Base-by-base conservation (phyloP, 2,329 filamentous ascomycete genomes). In the Elsinoe arachidis region DNA sequence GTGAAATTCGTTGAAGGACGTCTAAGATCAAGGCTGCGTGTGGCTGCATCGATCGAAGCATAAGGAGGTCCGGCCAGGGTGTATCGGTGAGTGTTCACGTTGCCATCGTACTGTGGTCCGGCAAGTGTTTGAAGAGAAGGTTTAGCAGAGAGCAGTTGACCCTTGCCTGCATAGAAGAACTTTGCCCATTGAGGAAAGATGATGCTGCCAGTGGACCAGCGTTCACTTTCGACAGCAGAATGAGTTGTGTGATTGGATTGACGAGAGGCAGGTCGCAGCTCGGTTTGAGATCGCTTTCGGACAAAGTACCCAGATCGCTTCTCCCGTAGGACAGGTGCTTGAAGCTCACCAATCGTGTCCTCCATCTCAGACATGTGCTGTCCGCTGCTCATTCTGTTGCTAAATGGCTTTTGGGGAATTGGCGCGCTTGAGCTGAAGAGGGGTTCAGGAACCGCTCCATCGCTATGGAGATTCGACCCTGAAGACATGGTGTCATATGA, bases 141-240 rank as follows among this genome's bases (percentile, higher is more conserved):
- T 12, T 56, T 58, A 23, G 58, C 55, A 21, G 26, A 43, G 10
- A 64, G 43, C 15, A 70, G 60, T 9, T 60, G 58, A 15, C 61
- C 61, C 23, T 61, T 64, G 3, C 67, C 65, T 17, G 61, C 63
- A 61, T 72, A 72, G 59, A 69, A 72, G 17, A 65, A 62, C 55
- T 64, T 70, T 10, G 69, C 69, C 69, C 69, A 72, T 3, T 62
- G 62, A 6, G 69, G 69, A 55, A 72, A 70, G 23, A 70, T 60
- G 43, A 58, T 64, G 54, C 64, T 69, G 17, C 62, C 65, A 35
- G 61, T 59, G 44, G 65, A 67, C 35, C 57, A 57, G 6, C 65
- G 63, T 2, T 69, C 66, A 46, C 63, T 68, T 11, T 67, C 66
- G 19, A 60, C 56, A 2, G 38, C 34, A 33, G 43, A 63, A 6